Base-by-base conservation (phyloP, 257 asterid genomes). In the Verbena officinalis region DNA sequence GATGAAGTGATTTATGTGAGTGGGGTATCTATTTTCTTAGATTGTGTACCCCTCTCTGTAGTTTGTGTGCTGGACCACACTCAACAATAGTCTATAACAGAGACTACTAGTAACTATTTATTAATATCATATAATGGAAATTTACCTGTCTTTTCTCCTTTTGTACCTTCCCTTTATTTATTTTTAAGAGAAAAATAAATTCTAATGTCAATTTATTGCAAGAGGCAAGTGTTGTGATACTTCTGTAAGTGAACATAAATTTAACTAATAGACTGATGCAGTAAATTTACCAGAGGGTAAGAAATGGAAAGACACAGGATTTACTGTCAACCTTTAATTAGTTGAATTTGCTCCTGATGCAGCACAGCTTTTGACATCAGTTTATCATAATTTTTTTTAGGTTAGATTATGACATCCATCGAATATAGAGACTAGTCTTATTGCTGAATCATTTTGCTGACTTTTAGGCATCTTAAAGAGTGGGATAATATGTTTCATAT, bases 31-130 rank as follows among this genome's bases (percentile, higher is more conserved):
- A 77, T 74, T 76, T 77, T 62, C 81, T 60, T 74, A 57, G 53
- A 69, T 78, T 71, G 80, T 79, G 77, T 74, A 77, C 81, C 80
- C 80, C 81, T 82, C 82, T 81, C 81, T 82, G 75, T 82, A 71
- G 82, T 69, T n/a, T 70, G 77, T 85, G 82, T 81, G 65, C 68
- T 83, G 97, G 92, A 84, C 88, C 96, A 74, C 88, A 67, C 56
- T 57, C 54, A 78, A 75, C 76, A 50, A 36, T 39, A 72, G 78
- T 69, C 74, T 71, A 71, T 76, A 75, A 77, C 76, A 75, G 69
- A 73, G 73, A 72, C 80, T 51, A 68, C 63, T 56, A 22, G 68
- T 74, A 62, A 70, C 69, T 69, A 62, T 76, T 11, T 49, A 15
- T 43, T 75, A 63, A 24, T 68, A 60, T 62, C 65, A 70, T 69